Conservation (phyloP, 257 asterid genomes). For the Scutellaria galericulata region DNA sequence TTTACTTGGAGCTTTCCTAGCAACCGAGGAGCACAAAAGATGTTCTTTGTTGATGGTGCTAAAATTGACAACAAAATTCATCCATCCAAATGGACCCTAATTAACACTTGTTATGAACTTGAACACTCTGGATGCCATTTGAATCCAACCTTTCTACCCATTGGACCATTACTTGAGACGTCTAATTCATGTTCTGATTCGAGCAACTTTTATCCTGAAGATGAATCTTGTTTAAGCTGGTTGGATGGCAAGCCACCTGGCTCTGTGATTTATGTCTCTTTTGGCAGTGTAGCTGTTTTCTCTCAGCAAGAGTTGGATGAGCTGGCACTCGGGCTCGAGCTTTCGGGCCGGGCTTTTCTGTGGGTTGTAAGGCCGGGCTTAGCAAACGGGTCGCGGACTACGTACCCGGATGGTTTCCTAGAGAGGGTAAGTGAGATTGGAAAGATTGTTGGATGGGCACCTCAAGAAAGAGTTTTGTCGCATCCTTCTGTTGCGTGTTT, state of each 20-base stretch:
- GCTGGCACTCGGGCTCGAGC: conserved; percentile 49
- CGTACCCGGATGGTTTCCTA: conserved; percentile 28
- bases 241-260: conserved; percentile 32
- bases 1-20: conserved; percentile 23
- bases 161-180: conserved; percentile 43
- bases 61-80: neutral
- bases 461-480: conserved; percentile 42
- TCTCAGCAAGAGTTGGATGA: conserved; percentile 44
- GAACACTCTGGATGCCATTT: conserved; percentile 42
- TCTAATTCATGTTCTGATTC: conserved; percentile 10
- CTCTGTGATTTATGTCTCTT: conserved; percentile 50
- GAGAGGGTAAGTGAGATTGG: conserved; percentile 40
- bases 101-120: conserved; percentile 39
- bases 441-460: conserved; percentile 48
- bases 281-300: conserved; percentile 42
- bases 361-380: conserved; percentile 16
- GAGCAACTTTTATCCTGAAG: conserved; percentile 39
- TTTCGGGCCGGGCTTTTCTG: conserved; percentile 30
- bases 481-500: conserved; percentile 46
- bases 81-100: conserved; percentile 24
- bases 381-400: neutral
- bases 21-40: conserved; percentile 12
- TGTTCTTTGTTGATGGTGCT: neutral
- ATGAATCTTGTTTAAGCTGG: conserved; percentile 36
- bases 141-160: conserved; percentile 34